Percentiles rank a stretch among this genome's conserved stretches.
Evolutionary conservation across 2,329 filamentous ascomycete species (phyloP).

Genomic region (Trichophyton benhamiae): DNA sequence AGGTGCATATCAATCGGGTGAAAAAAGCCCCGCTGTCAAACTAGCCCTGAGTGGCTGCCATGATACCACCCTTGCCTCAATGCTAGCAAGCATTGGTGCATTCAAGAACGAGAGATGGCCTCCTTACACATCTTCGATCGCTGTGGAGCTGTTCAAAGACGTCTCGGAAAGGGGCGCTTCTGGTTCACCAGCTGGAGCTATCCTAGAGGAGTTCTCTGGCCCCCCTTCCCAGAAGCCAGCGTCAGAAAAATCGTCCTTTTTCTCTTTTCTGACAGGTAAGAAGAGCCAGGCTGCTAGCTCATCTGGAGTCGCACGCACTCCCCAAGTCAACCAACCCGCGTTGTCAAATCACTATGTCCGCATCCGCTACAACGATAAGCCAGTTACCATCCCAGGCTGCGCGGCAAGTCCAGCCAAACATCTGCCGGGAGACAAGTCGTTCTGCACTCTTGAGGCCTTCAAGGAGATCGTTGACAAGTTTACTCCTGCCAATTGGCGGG

Average conservation of each 20-base stretch:
- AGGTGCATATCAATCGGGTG: conserved; percentile 37
- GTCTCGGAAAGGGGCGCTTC: not conserved
- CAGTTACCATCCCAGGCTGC: conserved; percentile 74
- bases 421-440: conserved; percentile 69
- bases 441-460: conserved; percentile 87
- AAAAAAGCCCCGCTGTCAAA: conserved; percentile 45
- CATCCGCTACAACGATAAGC: conserved; percentile 76
- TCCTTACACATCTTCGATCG: conserved; percentile 83
- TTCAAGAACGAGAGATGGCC: conserved; percentile 69
- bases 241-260: conserved; percentile 19
- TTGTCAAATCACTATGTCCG: conserved; percentile 65
- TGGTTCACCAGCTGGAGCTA: conserved; percentile 10
- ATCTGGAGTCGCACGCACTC: conserved; percentile 24
- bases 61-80: conserved; percentile 78
- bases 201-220: conserved; percentile 19
- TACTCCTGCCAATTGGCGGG: conserved; percentile 67
- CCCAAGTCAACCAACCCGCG: conserved; percentile 21
- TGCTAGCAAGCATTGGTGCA: conserved; percentile 66
- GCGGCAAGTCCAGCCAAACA: conserved; percentile 59
- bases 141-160: conserved; percentile 67
- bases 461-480: conserved; percentile 86
- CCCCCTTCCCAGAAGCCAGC: conserved; percentile 10
- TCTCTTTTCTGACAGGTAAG: conserved; percentile 20
- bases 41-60: conserved; percentile 79
- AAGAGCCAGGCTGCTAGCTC: conserved; percentile 11